Percentiles rank a stretch among this genome's conserved stretches.
Conservation (phyloP, 2,329 filamentous ascomycete species). For the Fusarium coffeatum region DNA sequence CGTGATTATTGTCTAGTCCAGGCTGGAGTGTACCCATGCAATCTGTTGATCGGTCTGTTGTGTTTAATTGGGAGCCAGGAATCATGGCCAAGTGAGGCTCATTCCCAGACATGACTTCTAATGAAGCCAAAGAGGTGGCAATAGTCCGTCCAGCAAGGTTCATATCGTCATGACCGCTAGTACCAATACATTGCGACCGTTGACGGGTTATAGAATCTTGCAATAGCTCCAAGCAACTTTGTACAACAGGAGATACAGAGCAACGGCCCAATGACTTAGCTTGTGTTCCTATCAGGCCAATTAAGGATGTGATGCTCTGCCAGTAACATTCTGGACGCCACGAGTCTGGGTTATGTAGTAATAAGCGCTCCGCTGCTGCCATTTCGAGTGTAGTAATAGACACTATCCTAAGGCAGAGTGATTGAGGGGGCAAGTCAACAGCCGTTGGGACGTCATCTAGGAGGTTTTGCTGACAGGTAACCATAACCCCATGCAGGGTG, state of each 20-base stretch:
- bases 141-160: not conserved
- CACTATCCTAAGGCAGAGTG: not conserved
- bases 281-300: not conserved
- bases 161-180: rapidly evolving
- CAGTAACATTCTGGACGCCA: not conserved
- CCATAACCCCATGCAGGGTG: not conserved
- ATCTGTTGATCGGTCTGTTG: rapidly evolving
- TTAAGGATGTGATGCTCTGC: not conserved
- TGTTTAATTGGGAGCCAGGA: too few relatives aligned
- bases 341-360: rapidly evolving
- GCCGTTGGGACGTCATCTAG: not conserved
- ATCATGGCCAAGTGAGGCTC: rapidly evolving
- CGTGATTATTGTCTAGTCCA: rapidly evolving
- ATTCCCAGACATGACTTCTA: not conserved
- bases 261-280: not conserved
- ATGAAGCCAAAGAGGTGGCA: not conserved
- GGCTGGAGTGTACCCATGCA: rapidly evolving
- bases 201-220: not conserved
- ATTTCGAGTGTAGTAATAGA: not conserved
- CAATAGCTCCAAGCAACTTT: not conserved
- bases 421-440: not conserved
- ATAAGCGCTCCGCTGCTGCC: not conserved
- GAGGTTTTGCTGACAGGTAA: not conserved
- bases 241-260: not conserved
- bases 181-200: not conserved